Base-by-base conservation (phyloP, 2,329 filamentous ascomycete species). In the Beauveria varroae region DNA sequence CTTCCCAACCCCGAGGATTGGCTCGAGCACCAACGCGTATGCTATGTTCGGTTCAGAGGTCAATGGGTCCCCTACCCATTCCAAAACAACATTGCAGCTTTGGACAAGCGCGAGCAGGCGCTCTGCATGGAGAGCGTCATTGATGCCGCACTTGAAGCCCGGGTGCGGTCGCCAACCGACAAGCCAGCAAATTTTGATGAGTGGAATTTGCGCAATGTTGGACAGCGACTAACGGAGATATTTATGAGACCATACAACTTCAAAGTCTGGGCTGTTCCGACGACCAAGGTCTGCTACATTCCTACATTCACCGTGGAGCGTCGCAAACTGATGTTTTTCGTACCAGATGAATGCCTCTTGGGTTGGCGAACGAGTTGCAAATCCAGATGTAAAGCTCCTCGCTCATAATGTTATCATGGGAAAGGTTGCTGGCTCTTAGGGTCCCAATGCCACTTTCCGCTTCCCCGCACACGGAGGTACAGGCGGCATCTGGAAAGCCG, bases 171-270 rank as follows among this genome's bases (percentile, higher is more conserved):
- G 47, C 80, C 89, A 68, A 91, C 84, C 77, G 89, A 85, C 64
- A 96, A 96, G 81, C 91, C 92, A 66, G 87, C 89, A 79, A 83
- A 92, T 78, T 96, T 96, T 70, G 92, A 96, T 71, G 91, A 96
- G 80, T 96, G 91, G 90, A 96, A 96, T 71, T 75, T 96, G 68
- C 86, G 92, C 69, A 92, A 87, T 79, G 91, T 89, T 89, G 80
- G 92, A 92, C 70, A 80, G 83, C 68, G 90, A 91, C 68, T 96
- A 70, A 91, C 91, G 64, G 86, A 96, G 75, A 81, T 91, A 66
- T 96, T 96, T 84, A 96, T 96, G 92, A 82, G 92, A 70, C 92
- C 92, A 56, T 96, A 96, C 83, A 96, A 96, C 84, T 96, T 87
- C 86, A 96, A 96, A 80, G 92, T 96, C 71, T 96, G 92, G 92